Base-by-base conservation (phyloP, 2,329 filamentous ascomycete genomes). In the Magnaporthiopsis rhizophila region DNA sequence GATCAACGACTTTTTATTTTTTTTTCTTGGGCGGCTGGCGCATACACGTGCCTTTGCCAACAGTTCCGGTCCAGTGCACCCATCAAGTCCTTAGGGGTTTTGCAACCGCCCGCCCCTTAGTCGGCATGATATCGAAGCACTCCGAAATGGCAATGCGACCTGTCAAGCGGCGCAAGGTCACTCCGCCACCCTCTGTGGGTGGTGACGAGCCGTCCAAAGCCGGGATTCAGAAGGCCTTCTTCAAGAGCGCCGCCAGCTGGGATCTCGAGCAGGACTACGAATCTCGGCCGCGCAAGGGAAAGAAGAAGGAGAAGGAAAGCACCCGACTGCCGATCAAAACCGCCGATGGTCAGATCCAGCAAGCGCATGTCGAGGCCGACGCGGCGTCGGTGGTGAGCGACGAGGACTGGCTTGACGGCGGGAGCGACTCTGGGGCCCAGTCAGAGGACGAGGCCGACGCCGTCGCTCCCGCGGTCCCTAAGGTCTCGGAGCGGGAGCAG, bases 211-310 rank as follows among this genome's bases (percentile, higher is more conserved):
- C 70, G 63, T 68, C 74, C 64, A 68, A 67, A 36, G 65, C 71
- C 34, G 80, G 77, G 64, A 75, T 80, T n/a, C 82, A 85, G 65
- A 84, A 84, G 69, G 83, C 84, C 64, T 92, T 93, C 74, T 84
- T 91, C 78, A 85, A 86, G 71, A 88, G 86, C 71, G 91, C 90
- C 7, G 83, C 90, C 65, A 88, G 87, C 76, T 98, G 94, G 92
- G 87, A 97, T 72, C 83, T 97, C 61, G 95, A 97, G 79, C 90
- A 96, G 73, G 89, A 91, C 75, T 98, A 97, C 80, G 92, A 96
- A 76, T 85, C 85, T 66, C 86, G 87, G 69, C 87, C 90, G 60
- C 84, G 91, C 70, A 95, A 95, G 74, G 78, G 83, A 50, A 88
- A 86, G 72, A 91, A 89, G 75, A 91, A 92, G 74, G 83, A 87